These are phyloP conservation scores for Lecanoromycetidae sp. DNA, from an alignment of 2,329 filamentous ascomycete genomes.

Conservation along the genomic window DNA sequence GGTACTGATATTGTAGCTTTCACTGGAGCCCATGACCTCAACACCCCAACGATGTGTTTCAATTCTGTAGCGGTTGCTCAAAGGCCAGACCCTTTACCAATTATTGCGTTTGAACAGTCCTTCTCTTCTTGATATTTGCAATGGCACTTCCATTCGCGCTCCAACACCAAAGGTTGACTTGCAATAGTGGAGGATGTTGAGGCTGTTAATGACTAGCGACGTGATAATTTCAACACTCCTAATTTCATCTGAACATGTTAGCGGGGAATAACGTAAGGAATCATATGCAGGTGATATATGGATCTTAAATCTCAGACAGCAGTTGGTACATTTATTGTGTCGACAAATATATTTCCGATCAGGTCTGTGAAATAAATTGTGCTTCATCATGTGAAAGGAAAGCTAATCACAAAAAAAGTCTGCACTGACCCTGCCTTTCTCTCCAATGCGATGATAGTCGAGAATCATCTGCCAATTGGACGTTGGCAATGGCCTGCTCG, in stretches of 20 bases:
- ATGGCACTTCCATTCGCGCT: no score
- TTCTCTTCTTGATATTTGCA: no score
- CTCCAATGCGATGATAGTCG: neutral
- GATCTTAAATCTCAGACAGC: conserved; percentile 48
- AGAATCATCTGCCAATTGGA: neutral
- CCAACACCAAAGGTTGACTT: no score
- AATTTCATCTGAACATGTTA: neutral
- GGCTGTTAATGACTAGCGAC: no score
- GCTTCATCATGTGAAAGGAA: conserved; percentile 40
- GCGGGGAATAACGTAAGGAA: neutral
- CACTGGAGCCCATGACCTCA: no score
- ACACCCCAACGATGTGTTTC: no score
- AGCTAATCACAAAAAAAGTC: neutral
- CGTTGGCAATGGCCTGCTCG: neutral
- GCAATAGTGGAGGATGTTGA: no score
- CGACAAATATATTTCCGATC: conserved; percentile 64
- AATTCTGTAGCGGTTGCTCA: no score
- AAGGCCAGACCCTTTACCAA: no score
- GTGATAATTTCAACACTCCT: neutral
- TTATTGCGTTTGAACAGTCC: no score
- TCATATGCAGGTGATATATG: neutral
- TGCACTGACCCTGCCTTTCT: neutral
- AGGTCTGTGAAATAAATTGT: conserved; percentile 62
- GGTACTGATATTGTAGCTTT: no score
- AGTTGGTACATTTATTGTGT: conserved; percentile 62